Evolutionary conservation across 371 early-diverging fungal genomes (phyloP).

Genomic region (Chytridium lagenaria): DNA sequence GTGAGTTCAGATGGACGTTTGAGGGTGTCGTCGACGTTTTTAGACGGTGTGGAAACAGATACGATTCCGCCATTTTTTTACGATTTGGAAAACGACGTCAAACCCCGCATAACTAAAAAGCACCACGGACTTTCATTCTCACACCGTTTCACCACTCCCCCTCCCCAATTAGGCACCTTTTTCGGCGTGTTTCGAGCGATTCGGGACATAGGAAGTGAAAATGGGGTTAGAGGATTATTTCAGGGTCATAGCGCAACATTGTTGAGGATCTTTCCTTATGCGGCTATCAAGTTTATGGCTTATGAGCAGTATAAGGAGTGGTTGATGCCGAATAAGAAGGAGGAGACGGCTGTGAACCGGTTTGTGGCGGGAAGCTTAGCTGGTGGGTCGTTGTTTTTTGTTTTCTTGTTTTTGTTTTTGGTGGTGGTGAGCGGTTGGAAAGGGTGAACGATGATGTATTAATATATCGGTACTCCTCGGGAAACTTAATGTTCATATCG

Average conservation of each 20-base stretch:
- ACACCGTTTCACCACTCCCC: too few relatives aligned
- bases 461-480: constrained; percentile 17
- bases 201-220: constrained; percentile 68
- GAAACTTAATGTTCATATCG: not conserved
- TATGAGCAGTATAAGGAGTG: constrained; percentile 85
- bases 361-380: constrained; percentile 81
- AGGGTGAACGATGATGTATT: too few relatives aligned
- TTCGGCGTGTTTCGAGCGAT: constrained; percentile 85
- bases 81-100: too few relatives aligned
- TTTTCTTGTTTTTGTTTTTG: constrained; percentile 6
- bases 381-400: constrained; percentile 52
- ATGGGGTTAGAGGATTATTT: constrained; percentile 85
- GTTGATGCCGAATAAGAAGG: constrained; percentile 71
- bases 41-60: too few relatives aligned
- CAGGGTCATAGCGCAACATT: constrained; percentile 95
- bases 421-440: too few relatives aligned
- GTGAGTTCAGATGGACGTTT: too few relatives aligned
- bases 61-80: too few relatives aligned
- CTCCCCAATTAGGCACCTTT: constrained; percentile 67
- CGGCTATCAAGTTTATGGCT: constrained; percentile 94
- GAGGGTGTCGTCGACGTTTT: too few relatives aligned
- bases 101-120: too few relatives aligned
- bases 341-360: constrained; percentile 67
- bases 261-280: constrained; percentile 93
- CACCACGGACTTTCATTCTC: not conserved